Base-by-base conservation (phyloP, 495 filamentous ascomycete species). In the Aspergillus nanangensis region DNA sequence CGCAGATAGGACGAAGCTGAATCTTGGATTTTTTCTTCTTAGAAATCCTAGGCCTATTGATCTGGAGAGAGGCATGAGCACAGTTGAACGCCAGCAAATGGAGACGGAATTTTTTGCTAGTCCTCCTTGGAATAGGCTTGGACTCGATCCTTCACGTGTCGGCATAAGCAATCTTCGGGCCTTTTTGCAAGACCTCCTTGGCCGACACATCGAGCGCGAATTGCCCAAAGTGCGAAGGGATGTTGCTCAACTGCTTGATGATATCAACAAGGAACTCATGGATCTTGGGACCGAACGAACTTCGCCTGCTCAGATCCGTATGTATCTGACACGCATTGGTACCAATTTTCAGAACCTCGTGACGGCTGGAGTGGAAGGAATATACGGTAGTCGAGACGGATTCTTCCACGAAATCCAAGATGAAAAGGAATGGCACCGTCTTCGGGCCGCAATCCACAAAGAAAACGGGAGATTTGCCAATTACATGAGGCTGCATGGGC, bases 21-120 rank as follows among this genome's bases (percentile, higher is more conserved):
- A 70, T 18, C 56, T 77, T 1, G 61, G 70, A 2, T 79, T 65
- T 49, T 75, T 72, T 38, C 45, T 74, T 3, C 34, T 75, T 2
- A 71, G 65, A 33, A 74, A 72, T 35, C 71, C 66, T 3, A 40
- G 41, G 13, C 66, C 63, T 15, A 38, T 20, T 0, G 48, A 66
- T 10, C 17, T 63, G 3, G n/a, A 32, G 3, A 19, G 38, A 0
- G 57, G 57, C 1, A 25, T 55, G 1, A 43, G 42, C 8, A 11
- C 25, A 8, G 3, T 25, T 10, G 24, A 45, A 23, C 44, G 60
- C 3, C 37, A 23, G 5, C 5, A 32, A 11, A 33, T 17, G 17
- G 57, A 61, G 33, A 1, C 29, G 19, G 42, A 35, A 0, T 66
- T 53, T 35, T 63, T 66, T 24, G 45, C 50, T 0, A 55, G 19